phyloP scores from a whole-genome alignment of 2,329 filamentous ascomycete species.

The Fonsecaea erecta region DNA sequence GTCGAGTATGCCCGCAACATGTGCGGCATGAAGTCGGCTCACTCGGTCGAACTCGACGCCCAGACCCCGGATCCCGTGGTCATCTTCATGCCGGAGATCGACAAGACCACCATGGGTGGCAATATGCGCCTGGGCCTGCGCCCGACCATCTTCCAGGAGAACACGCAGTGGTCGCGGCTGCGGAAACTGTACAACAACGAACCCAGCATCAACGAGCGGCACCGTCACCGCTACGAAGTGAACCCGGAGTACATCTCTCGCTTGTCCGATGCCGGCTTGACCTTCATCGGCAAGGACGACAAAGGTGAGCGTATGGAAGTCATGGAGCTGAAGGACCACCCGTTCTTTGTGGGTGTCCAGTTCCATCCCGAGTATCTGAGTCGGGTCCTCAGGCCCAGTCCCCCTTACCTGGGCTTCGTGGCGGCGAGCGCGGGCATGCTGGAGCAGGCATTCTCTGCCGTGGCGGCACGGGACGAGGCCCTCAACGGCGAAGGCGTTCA shows the following conservation, averaged over 20 bases:
- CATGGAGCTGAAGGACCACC: slow-evolving; percentile 80
- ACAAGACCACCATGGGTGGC: slow-evolving; percentile 76
- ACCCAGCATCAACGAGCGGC: slow-evolving; percentile 68
- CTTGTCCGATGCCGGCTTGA: slow-evolving; percentile 70
- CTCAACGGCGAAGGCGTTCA: background rate
- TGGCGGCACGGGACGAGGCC: background rate
- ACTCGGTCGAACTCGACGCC: slow-evolving; percentile 61
- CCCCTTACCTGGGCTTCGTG: slow-evolving; percentile 82
- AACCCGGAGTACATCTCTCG: slow-evolving; percentile 76
- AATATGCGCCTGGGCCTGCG: slow-evolving; percentile 85
- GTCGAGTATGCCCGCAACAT: slow-evolving; percentile 84
- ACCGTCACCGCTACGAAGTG: slow-evolving; percentile 89
- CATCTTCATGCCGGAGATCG: slow-evolving; percentile 90
- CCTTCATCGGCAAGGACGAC: slow-evolving; percentile 80
- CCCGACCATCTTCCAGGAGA: slow-evolving; percentile 73
- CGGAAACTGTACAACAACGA: slow-evolving; percentile 68
- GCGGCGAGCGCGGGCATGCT: slow-evolving; percentile 75
- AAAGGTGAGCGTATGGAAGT: slow-evolving; percentile 80
- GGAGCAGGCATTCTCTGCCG: slow-evolving; percentile 46
- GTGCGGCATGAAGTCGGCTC: slow-evolving; percentile 64
- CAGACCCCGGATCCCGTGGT: slow-evolving; percentile 70
- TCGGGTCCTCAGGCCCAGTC: slow-evolving; percentile 73
- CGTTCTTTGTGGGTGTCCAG: slow-evolving; percentile 84
- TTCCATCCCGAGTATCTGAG: slow-evolving; percentile 87
- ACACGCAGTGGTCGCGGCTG: slow-evolving; percentile 77